phyloP scores from a whole-genome alignment of 2,329 filamentous ascomycete species.

The Cladosporium velox region DNA sequence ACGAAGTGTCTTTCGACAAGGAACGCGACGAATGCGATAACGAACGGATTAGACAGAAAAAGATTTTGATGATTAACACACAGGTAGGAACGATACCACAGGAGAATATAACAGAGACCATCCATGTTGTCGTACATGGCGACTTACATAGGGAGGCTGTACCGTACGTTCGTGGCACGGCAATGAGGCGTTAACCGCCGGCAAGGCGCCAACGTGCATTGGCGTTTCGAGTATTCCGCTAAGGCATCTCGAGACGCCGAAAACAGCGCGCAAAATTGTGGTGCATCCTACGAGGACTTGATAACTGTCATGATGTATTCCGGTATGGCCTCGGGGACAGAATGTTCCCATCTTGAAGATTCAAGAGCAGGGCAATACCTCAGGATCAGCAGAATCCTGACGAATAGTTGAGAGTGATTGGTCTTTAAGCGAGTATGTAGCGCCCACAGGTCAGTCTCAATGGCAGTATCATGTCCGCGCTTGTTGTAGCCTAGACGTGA shows the following conservation, averaged over 20 bases:
- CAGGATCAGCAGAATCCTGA: neutral
- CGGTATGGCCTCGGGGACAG: neutral
- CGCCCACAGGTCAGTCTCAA: neutral
- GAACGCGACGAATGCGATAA: neutral
- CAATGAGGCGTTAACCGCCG: conserved; percentile 19
- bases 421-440: neutral
- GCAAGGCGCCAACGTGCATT: conserved; percentile 17
- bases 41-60: neutral
- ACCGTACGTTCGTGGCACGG: conserved; percentile 1
- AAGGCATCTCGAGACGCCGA: conserved; percentile 17
- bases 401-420: neutral
- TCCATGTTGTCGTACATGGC: conserved; percentile 3
- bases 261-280: conserved; percentile 6
- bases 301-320: neutral
- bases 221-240: conserved; percentile 15
- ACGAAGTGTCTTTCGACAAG: neutral
- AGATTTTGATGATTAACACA: neutral
- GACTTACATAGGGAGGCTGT: conserved; percentile 17
- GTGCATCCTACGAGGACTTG: conserved; percentile 6
- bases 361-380: neutral
- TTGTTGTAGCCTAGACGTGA: neutral
- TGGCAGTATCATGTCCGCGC: neutral
- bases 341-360: neutral
- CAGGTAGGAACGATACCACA: neutral
- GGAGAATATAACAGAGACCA: neutral